These are phyloP conservation scores for Lactarius sp. DNA, from an alignment of 768 basidiomycete genomes.

Conservation along the genomic window DNA sequence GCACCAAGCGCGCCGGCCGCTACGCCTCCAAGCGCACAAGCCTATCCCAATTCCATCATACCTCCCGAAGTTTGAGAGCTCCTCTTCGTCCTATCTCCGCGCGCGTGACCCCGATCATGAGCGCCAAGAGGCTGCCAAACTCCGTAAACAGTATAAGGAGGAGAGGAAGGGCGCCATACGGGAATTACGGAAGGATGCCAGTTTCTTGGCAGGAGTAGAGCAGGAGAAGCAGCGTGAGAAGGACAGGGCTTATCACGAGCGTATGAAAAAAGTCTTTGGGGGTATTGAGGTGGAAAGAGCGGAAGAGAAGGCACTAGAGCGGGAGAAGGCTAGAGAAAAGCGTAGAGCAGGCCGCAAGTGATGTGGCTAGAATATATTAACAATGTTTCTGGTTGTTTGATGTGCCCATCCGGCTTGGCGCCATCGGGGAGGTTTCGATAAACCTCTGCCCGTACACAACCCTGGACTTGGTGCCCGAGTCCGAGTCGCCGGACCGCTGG, in stretches of 20 bases:
- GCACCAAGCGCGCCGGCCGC: constrained; percentile 64
- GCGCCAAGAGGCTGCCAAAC: constrained; percentile 78
- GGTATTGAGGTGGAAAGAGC: constrained; percentile 83
- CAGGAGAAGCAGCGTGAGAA: constrained; percentile 81
- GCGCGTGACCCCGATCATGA: constrained; percentile 90
- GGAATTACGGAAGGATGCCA: constrained; percentile 91
- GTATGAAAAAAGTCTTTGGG: constrained; percentile 78
- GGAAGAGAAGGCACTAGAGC: constrained; percentile 90
- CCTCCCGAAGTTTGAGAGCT: constrained; percentile 86
- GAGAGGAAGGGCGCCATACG: constrained; percentile 96
- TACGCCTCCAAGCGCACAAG: constrained; percentile 87
- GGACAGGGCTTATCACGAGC: constrained; percentile 71
- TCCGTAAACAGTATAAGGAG: constrained; percentile 87
- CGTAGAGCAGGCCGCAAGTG: constrained; percentile 72
- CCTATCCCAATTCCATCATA: constrained; percentile 93
- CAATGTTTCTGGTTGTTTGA: neutral
- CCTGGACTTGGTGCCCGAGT: no score
- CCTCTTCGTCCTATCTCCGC: constrained; percentile 68
- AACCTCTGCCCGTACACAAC: neutral
- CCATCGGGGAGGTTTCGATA: neutral
- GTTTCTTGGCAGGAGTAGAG: constrained; percentile 86
- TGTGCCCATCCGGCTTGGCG: neutral
- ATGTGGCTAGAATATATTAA: neutral
- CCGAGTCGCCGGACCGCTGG: no score
- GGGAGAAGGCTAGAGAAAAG: constrained; percentile 74